These are phyloP conservation scores for Ephemerocybe angulata DNA, from an alignment of 768 basidiomycete genomes.

Conservation along the genomic window DNA sequence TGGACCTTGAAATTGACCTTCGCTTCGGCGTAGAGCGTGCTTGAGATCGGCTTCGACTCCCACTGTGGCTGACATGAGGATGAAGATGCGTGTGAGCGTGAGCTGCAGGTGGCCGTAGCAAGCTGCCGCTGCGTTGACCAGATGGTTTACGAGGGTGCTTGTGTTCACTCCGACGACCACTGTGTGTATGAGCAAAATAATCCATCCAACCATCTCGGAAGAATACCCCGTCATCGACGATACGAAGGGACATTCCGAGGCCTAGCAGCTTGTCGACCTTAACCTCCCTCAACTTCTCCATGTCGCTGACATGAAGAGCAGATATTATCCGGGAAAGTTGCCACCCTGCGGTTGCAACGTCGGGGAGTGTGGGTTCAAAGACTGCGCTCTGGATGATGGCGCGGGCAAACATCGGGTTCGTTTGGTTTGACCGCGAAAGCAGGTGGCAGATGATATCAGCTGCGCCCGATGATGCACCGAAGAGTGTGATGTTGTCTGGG, in stretches of 20 bases:
- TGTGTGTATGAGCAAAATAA: conserved; percentile 33
- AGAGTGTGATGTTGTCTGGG: conserved; percentile 52
- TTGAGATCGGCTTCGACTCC: conserved; percentile 19
- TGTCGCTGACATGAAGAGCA: conserved; percentile 45
- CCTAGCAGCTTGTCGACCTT: conserved; percentile 54
- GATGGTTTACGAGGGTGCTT: conserved; percentile 3
- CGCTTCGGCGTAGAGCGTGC: conserved; percentile 6
- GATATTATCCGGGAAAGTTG: conserved; percentile 64
- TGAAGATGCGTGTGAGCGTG: neutral
- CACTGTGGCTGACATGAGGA: conserved; percentile 6
- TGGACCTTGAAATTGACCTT: conserved; percentile 14
- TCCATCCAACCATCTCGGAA: conserved; percentile 60
- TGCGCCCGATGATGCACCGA: conserved; percentile 50
- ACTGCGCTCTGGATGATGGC: conserved; percentile 74
- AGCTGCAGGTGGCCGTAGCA: neutral
- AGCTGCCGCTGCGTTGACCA: conserved; percentile 5
- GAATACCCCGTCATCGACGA: conserved; percentile 68
- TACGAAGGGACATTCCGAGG: conserved; percentile 48
- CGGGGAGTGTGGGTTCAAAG: conserved; percentile 58
- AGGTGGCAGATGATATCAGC: conserved; percentile 61
- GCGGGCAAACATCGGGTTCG: conserved; percentile 61
- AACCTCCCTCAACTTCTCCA: conserved; percentile 62
- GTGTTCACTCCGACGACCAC: conserved; percentile 15
- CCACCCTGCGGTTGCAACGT: conserved; percentile 58
- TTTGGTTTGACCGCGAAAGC: conserved; percentile 59